A percentile compares a stretch with the other conserved stretches of the same genome.
Evolutionary conservation across 139 green algal species (phyloP).

Genomic region (Pycnococcus provasolii): DNA sequence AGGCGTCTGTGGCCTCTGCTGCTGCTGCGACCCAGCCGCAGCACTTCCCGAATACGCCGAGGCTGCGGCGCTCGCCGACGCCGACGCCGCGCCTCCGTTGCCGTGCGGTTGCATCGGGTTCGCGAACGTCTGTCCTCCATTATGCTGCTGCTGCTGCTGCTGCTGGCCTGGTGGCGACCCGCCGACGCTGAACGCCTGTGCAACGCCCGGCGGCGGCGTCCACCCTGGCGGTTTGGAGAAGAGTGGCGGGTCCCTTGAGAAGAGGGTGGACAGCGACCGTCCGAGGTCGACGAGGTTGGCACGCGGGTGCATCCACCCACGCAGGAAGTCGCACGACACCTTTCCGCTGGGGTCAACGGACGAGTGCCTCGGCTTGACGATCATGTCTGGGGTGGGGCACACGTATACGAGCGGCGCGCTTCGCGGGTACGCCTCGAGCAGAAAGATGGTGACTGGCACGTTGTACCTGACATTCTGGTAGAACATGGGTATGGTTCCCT

Average conservation of each 20-base stretch:
- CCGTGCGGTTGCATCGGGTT: too few relatives aligned
- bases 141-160: too few relatives aligned
- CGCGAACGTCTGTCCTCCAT: too few relatives aligned
- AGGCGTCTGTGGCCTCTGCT: too few relatives aligned
- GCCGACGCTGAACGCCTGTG: background rate
- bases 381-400: conserved; percentile 70
- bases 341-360: conserved; percentile 61
- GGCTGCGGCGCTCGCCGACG: too few relatives aligned
- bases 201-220: conserved; percentile 3
- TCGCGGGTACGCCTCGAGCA: conserved; percentile 64
- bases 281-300: conserved; percentile 34
- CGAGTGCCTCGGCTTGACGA: conserved; percentile 67
- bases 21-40: too few relatives aligned
- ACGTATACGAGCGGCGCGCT: conserved; percentile 63
- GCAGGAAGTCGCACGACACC: conserved; percentile 31
- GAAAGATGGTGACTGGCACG: conserved; percentile 68
- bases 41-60: too few relatives aligned
- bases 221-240: conserved; percentile 56
- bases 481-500: conserved; percentile 78
- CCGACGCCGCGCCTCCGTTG: too few relatives aligned
- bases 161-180: too few relatives aligned
- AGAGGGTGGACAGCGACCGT: conserved; percentile 48
- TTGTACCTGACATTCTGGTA: conserved; percentile 81
- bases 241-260: conserved; percentile 64
- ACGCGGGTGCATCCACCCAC: background rate